These are phyloP conservation scores for Chlamydomonas asymmetrica DNA, from an alignment of 139 green algal genomes.

Conservation along the genomic window DNA sequence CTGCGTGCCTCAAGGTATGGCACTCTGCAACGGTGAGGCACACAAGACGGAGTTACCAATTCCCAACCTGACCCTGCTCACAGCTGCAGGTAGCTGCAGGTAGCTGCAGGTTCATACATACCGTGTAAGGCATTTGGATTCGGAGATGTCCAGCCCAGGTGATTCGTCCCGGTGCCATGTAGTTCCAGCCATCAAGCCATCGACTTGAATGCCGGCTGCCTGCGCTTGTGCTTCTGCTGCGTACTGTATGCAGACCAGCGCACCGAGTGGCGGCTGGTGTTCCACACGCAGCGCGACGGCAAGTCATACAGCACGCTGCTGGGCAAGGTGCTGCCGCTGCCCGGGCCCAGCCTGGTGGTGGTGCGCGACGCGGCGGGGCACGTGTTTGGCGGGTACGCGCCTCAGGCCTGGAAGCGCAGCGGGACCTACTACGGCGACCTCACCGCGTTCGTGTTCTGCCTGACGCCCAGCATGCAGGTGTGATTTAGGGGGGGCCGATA, in stretches of 20 bases:
- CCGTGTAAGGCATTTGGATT: neutral
- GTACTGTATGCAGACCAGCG: slow-evolving; percentile 25
- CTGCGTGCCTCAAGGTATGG: slow-evolving; percentile 19
- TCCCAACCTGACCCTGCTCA: neutral
- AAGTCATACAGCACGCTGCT: slow-evolving; percentile 66
- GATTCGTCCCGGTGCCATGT: neutral
- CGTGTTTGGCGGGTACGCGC: slow-evolving; percentile 56
- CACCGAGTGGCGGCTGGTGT: slow-evolving; percentile 57
- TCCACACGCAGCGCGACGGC: slow-evolving; percentile 53
- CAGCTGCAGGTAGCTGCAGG: neutral
- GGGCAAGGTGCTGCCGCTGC: neutral
- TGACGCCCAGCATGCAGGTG: slow-evolving; percentile 39
- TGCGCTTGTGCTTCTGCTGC: neutral
- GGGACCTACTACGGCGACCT: slow-evolving; percentile 59
- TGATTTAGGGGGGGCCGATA: neutral
- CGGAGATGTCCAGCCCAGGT: neutral
- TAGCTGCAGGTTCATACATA: neutral
- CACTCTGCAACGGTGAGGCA: neutral
- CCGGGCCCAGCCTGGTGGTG: slow-evolving; percentile 43
- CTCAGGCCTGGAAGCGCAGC: slow-evolving; percentile 50
- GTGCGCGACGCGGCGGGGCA: slow-evolving; percentile 46
- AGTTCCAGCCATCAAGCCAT: neutral
- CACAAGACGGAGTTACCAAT: neutral
- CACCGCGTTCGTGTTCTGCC: slow-evolving; percentile 50
- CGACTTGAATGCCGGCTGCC: neutral